Conservation (phyloP, 148 eudicot genomes). For the Nyssa sinensis region DNA sequence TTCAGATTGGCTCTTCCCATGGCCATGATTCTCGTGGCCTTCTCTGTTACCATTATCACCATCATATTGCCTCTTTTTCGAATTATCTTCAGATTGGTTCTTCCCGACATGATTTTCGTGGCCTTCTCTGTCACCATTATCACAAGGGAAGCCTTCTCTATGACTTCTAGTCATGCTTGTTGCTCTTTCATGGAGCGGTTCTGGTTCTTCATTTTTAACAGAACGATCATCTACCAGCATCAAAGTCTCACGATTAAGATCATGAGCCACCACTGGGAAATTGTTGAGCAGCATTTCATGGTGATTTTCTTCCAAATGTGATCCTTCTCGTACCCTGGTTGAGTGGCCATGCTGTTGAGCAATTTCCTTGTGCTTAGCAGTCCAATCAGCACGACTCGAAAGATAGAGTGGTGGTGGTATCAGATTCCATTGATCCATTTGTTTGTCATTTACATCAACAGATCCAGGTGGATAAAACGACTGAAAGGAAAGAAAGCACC, state of each 20-base stretch:
- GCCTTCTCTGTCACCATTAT: slow-evolving; percentile 19
- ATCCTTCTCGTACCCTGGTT: slow-evolving; percentile 20
- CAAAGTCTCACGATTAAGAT: slow-evolving; percentile 9
- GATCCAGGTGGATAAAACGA: slow-evolving; percentile 96
- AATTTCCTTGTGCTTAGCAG: slow-evolving; percentile 55
- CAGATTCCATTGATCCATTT: slow-evolving; percentile 83
- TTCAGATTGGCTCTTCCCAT: too few relatives aligned
- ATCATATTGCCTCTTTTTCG: slow-evolving; percentile 31
- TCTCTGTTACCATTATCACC: too few relatives aligned
- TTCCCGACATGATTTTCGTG: slow-evolving; percentile 2
- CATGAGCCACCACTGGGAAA: slow-evolving; percentile 15
- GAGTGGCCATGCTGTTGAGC: slow-evolving; percentile 61
- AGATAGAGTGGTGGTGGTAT: slow-evolving; percentile 69
- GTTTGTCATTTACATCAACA: slow-evolving; percentile 64
- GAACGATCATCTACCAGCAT: slow-evolving; percentile 16
- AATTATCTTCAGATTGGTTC: slow-evolving; percentile 12
- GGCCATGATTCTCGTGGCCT: too few relatives aligned
- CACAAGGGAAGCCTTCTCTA: slow-evolving; percentile 20
- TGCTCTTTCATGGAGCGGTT: slow-evolving; percentile 20
- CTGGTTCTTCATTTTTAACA: slow-evolving; percentile 16
- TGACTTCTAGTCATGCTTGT: slow-evolving; percentile 17
- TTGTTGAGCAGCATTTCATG: slow-evolving; percentile 8
- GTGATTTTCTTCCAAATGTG: slow-evolving; percentile 19
- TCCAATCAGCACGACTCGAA: slow-evolving; percentile 86
- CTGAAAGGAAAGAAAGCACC: slow-evolving; percentile 36